A percentile compares a stretch with the other conserved stretches of the same genome.
These are phyloP conservation scores for Microglena sp. DNA, from an alignment of 139 green algal genomes.

Conservation along the genomic window DNA sequence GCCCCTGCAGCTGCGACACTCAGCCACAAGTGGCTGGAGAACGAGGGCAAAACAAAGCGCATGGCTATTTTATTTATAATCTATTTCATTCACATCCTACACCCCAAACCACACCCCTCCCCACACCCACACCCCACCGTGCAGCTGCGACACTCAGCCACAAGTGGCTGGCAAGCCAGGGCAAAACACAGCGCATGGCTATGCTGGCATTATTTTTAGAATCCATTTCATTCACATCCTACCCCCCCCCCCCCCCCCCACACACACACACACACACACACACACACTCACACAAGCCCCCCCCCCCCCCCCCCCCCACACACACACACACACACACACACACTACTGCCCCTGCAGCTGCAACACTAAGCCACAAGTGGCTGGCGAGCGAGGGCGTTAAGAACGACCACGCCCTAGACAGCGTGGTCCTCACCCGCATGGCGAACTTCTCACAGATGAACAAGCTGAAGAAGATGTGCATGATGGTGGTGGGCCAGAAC, in stretches of 20 bases:
- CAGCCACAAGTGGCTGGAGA: constrained; percentile 48
- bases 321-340: constrained; percentile 6
- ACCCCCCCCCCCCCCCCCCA: no score
- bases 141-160: constrained; percentile 40
- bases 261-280: no score
- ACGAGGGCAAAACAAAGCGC: no score
- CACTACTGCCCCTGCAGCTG: not conserved
- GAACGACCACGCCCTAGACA: constrained; percentile 42
- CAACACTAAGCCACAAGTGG: constrained; percentile 55
- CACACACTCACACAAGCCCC: no score
- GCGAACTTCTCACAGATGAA: constrained; percentile 70
- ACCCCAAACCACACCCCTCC: no score
- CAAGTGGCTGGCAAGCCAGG: constrained; percentile 50
- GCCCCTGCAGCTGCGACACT: constrained; percentile 32
- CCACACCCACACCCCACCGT: not conserved
- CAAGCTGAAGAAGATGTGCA: constrained; percentile 70
- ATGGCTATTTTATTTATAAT: no score
- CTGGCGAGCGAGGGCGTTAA: constrained; percentile 42
- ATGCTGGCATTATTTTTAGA: no score
- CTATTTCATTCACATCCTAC: no score
- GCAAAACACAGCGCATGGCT: no score
- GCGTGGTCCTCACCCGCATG: constrained; percentile 55
- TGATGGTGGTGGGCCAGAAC: constrained; percentile 63
- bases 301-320: no score
- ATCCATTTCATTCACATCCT: no score